These are phyloP conservation scores for Solanum clarkiae DNA, from an alignment of 257 asterid genomes.

Conservation along the genomic window DNA sequence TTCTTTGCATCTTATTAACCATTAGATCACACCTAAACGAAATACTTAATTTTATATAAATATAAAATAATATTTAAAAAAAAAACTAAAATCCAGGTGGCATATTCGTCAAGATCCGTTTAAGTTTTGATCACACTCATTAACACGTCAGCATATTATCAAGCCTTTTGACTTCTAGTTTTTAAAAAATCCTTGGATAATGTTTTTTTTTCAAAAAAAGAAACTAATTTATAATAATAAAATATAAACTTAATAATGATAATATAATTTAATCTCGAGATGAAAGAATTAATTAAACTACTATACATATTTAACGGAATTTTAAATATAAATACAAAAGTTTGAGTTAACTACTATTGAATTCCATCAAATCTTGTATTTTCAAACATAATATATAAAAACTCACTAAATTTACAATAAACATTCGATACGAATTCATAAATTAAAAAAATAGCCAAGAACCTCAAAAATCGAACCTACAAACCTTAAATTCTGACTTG, in stretches of 20 bases:
- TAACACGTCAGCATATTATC: constrained; percentile 7
- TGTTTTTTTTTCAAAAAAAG: background rate
- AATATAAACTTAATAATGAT: background rate
- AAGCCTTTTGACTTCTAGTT: background rate
- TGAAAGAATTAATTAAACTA: background rate
- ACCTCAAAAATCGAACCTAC: background rate
- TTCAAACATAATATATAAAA: too few relatives aligned
- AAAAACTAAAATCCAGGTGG: background rate
- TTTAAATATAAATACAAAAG: background rate
- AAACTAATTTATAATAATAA: background rate
- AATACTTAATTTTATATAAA: background rate
- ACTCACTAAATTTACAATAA: too few relatives aligned
- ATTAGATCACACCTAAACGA: too few relatives aligned
- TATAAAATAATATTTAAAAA: background rate
- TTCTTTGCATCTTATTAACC: background rate
- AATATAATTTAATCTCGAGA: background rate
- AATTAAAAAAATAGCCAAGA: background rate
- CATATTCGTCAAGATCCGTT: background rate
- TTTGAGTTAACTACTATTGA: background rate
- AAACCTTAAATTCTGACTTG: background rate
- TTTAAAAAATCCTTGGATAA: background rate
- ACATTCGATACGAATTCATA: accelerated
- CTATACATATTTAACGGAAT: background rate
- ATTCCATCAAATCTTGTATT: background rate
- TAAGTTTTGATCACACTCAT: background rate